Percentiles rank a stretch among this genome's conserved stretches.
Conservation (phyloP, 2,329 filamentous ascomycete genomes). For the Dactylellina cionopaga region DNA sequence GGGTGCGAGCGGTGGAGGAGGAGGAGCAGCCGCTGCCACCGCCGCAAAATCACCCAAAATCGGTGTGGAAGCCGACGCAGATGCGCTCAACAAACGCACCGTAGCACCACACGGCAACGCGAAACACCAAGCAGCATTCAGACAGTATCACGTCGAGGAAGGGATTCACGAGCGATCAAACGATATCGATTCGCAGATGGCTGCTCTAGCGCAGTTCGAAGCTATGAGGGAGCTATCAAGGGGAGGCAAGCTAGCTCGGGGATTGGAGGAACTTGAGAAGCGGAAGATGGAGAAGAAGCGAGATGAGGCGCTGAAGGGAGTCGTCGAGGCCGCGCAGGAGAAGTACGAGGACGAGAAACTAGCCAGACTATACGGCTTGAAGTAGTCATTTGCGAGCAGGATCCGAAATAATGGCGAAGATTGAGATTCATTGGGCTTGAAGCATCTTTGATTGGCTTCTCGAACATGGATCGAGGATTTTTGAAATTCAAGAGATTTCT, state of each 20-base stretch:
- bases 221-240: conserved; percentile 23
- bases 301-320: conserved; percentile 45
- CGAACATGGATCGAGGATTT: conserved; percentile 41
- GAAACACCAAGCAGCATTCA: conserved; percentile 39
- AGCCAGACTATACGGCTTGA: conserved; percentile 50
- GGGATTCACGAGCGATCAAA: conserved; percentile 46
- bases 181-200: conserved; percentile 50
- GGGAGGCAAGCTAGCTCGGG: conserved; percentile 43
- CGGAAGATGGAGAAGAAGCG: conserved; percentile 45
- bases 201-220: conserved; percentile 40
- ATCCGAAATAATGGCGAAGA: conserved; percentile 42
- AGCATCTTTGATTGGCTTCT: conserved; percentile 36
- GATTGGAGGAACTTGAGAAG: conserved; percentile 47
- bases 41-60: conserved; percentile 46
- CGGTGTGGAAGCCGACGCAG: conserved; percentile 18
- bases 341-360: conserved; percentile 51
- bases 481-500: conserved; percentile 1
- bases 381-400: conserved; percentile 46
- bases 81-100: not conserved
- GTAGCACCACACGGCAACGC: conserved; percentile 24
- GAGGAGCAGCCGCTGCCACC: conserved; percentile 12
- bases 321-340: conserved; percentile 49
- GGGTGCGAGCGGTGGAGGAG: conserved; percentile 14
- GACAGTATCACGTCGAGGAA: conserved; percentile 49
- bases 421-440: conserved; percentile 48